Evolutionary conservation across 192 early-diverging fungal genomes (phyloP).

Genomic region (Phlyctochytrium planicorne): DNA sequence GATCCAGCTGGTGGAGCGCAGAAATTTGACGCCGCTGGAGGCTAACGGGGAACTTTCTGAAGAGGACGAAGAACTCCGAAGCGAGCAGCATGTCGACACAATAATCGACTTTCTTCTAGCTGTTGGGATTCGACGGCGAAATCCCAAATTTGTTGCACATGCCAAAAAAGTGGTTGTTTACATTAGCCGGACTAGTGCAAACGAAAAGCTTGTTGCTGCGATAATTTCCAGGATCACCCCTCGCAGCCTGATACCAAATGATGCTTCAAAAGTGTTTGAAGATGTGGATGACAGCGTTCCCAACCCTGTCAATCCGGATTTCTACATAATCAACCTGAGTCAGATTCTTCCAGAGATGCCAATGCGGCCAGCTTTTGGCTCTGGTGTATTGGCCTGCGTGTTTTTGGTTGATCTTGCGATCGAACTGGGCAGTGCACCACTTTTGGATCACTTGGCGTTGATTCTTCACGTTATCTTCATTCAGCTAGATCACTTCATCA

Average conservation of each 20-base stretch:
- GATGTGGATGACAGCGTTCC: slow-evolving; percentile 12
- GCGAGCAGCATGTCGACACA: slow-evolving; percentile 31
- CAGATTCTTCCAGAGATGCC: slow-evolving; percentile 62
- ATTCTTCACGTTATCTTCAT: slow-evolving; percentile 76
- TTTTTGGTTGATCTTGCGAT: slow-evolving; percentile 79
- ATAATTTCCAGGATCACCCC: slow-evolving; percentile 70
- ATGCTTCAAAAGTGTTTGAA: slow-evolving; percentile 19
- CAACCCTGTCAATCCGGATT: not conserved
- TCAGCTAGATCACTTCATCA: slow-evolving; percentile 78
- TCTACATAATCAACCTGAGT: slow-evolving; percentile 72
- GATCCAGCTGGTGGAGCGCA: slow-evolving; percentile 59
- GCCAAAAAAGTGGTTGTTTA: slow-evolving; percentile 79
- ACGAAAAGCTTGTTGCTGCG: slow-evolving; percentile 57
- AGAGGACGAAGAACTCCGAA: slow-evolving; percentile 35
- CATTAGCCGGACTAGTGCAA: slow-evolving; percentile 63
- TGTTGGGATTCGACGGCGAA: slow-evolving; percentile 71
- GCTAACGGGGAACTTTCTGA: slow-evolving; percentile 15
- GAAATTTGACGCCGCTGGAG: slow-evolving; percentile 11
- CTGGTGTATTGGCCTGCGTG: slow-evolving; percentile 73
- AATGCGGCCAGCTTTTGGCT: slow-evolving; percentile 68
- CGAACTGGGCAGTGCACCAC: slow-evolving; percentile 61
- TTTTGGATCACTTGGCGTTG: slow-evolving; percentile 65
- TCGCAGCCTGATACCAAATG: slow-evolving; percentile 60
- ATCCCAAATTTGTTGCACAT: slow-evolving; percentile 73
- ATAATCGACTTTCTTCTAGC: slow-evolving; percentile 73